A percentile compares a stretch with the other conserved stretches of the same genome.
phyloP scores from a whole-genome alignment of 2,329 filamentous ascomycete genomes.

The Huntiella bhutanensis region DNA sequence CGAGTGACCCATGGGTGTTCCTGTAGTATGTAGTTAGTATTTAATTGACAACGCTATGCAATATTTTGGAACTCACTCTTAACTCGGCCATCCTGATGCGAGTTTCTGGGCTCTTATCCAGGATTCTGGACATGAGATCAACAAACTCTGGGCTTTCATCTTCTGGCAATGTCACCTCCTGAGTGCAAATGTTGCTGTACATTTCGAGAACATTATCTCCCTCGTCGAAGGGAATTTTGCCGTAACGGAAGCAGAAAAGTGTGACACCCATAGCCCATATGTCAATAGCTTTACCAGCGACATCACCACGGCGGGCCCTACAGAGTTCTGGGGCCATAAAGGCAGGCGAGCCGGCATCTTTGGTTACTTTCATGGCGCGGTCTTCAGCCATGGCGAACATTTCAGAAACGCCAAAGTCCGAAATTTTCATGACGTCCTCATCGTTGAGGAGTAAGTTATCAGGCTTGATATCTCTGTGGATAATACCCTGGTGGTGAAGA shows the following conservation, averaged over 20 bases:
- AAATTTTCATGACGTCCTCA: conserved; percentile 74
- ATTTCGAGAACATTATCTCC: conserved; percentile 56
- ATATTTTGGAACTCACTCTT: conserved; percentile 34
- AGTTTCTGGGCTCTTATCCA: conserved; percentile 71
- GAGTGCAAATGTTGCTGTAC: conserved; percentile 69
- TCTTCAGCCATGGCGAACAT: conserved; percentile 67
- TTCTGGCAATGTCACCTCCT: conserved; percentile 41
- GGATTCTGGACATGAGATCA: conserved; percentile 52
- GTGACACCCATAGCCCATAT: conserved; percentile 99
- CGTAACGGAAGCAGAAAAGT: conserved; percentile 80
- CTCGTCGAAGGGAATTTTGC: conserved; percentile 69
- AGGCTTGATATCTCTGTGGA: conserved; percentile 94
- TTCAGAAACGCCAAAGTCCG: conserved; percentile 97
- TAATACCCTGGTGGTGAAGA: conserved; percentile 83
- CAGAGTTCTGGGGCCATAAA: conserved; percentile 91
- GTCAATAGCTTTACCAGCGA: conserved; percentile 78
- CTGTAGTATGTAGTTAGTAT: conserved; percentile 25
- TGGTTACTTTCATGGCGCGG: conserved; percentile 72
- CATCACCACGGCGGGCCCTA: conserved; percentile 63
- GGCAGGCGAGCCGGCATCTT: conserved; percentile 84
- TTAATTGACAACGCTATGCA: not conserved
- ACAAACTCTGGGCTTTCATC: conserved; percentile 49
- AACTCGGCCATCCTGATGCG: conserved; percentile 70
- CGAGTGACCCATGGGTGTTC: conserved; percentile 87
- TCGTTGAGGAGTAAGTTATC: conserved; percentile 89